Evolutionary conservation across 257 asterid genomes (phyloP).

Genomic region (Euphrasia confusa): DNA sequence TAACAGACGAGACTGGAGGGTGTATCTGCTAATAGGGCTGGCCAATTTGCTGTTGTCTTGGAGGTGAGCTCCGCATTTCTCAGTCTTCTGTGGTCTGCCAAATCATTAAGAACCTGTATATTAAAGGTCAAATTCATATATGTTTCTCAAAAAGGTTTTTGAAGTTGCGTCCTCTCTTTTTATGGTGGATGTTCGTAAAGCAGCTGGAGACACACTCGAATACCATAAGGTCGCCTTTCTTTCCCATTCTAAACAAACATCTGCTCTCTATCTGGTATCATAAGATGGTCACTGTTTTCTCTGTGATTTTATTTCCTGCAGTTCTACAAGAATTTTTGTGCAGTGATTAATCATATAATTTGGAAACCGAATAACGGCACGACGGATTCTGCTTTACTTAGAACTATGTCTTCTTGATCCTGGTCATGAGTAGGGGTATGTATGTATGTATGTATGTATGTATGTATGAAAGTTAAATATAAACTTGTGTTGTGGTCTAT

Average conservation of each 20-base stretch:
- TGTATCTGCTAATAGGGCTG: slow-evolving; percentile 53
- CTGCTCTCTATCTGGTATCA: not conserved
- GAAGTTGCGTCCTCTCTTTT: slow-evolving; percentile 90
- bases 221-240: slow-evolving; percentile 64
- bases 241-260: slow-evolving; percentile 14
- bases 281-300: slow-evolving; percentile 10
- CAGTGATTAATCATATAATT: slow-evolving; percentile 44
- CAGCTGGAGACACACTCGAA: slow-evolving; percentile 90
- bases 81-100: slow-evolving; percentile 8
- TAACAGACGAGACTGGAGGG: slow-evolving; percentile 90
- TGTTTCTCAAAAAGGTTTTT: slow-evolving; percentile 43
- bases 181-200: slow-evolving; percentile 93
- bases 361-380: slow-evolving; percentile 69
- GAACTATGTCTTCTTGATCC: slow-evolving; percentile 58
- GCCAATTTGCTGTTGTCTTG: slow-evolving; percentile 82
- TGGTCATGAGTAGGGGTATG: slow-evolving; percentile 11
- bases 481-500: too few species aligned
- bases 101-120: slow-evolving; percentile 4
- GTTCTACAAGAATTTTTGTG: slow-evolving; percentile 83
- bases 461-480: too few species aligned
- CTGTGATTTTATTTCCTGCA: slow-evolving; percentile 31
- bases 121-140: not conserved
- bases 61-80: slow-evolving; percentile 52
- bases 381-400: slow-evolving; percentile 36
- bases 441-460: too few species aligned